Conservation (phyloP, 345 rosid species). For the Bruguiera gymnorhiza region DNA sequence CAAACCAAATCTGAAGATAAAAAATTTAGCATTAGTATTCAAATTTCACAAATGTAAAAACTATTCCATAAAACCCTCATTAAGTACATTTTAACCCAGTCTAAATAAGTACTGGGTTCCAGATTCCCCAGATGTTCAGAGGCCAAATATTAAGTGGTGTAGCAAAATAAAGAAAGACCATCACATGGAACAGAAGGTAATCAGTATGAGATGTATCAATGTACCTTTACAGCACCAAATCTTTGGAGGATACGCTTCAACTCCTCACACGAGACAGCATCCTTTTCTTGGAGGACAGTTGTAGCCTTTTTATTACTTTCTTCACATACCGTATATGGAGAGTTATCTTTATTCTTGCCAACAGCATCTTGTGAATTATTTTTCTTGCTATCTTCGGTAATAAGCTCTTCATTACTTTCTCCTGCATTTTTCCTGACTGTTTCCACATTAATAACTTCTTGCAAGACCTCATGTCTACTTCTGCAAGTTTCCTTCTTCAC, state of each 20-base stretch:
- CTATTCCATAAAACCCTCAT: background rate
- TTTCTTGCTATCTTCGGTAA: background rate
- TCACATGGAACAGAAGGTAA: background rate
- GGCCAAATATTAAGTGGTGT: background rate
- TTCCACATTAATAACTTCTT: too few relatives aligned
- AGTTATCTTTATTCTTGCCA: background rate
- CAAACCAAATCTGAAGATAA: background rate
- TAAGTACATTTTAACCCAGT: background rate
- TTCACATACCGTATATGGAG: background rate
- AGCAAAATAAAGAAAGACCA: background rate
- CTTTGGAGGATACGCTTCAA: constrained; percentile 10
- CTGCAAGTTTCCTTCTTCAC: background rate
- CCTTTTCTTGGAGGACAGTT: background rate
- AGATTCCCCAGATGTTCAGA: background rate
- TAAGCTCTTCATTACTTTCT: too few relatives aligned
- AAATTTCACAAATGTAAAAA: background rate
- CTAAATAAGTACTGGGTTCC: background rate
- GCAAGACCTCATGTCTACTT: too few relatives aligned
- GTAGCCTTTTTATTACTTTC: background rate
- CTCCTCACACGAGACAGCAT: background rate
- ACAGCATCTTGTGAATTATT: background rate
- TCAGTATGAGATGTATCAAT: background rate
- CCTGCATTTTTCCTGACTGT: too few relatives aligned
- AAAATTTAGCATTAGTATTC: background rate
- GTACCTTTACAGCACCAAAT: constrained; percentile 16